These are phyloP conservation scores for Picochlorum sp. DNA, from an alignment of 139 green algal genomes.

Conservation along the genomic window DNA sequence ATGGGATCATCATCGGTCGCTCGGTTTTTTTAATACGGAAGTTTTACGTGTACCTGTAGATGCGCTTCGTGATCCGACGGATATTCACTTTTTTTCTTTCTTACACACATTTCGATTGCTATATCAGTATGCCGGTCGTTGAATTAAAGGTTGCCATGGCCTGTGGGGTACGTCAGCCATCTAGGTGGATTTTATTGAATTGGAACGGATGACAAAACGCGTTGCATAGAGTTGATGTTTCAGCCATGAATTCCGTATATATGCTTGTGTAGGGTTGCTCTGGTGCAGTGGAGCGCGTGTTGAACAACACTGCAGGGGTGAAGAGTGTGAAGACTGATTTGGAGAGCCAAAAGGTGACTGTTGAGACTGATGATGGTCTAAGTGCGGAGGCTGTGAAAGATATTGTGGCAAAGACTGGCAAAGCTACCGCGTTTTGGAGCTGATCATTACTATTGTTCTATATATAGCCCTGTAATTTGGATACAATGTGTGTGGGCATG, in stretches of 20 bases:
- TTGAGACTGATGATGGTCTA: conserved; percentile 3
- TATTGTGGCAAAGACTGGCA: conserved; percentile 30
- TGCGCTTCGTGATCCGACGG: too few relatives aligned
- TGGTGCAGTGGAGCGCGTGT: conserved; percentile 24
- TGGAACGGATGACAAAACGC: too few relatives aligned
- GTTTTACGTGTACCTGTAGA: too few relatives aligned
- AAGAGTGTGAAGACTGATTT: conserved; percentile 25
- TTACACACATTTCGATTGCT: neutral
- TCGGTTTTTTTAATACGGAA: too few relatives aligned
- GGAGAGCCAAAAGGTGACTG: conserved; percentile 18
- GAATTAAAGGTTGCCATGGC: conserved; percentile 29
- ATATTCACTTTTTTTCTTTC: too few relatives aligned
- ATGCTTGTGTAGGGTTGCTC: conserved; percentile 23
- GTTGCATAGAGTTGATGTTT: too few relatives aligned
- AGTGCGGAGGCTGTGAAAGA: conserved; percentile 16
- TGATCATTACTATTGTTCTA: neutral
- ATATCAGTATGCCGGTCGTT: conserved; percentile 21
- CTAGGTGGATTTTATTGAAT: too few relatives aligned
- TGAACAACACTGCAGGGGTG: conserved; percentile 24
- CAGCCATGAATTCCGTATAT: neutral
- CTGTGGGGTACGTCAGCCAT: conserved; percentile 21
- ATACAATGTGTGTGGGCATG: neutral
- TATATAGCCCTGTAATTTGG: neutral
- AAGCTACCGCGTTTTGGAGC: conserved; percentile 28
- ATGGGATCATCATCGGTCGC: too few relatives aligned